phyloP scores from a whole-genome alignment of 345 rosid species.

The thale cress (Arabidopsis thaliana) region DNA sequence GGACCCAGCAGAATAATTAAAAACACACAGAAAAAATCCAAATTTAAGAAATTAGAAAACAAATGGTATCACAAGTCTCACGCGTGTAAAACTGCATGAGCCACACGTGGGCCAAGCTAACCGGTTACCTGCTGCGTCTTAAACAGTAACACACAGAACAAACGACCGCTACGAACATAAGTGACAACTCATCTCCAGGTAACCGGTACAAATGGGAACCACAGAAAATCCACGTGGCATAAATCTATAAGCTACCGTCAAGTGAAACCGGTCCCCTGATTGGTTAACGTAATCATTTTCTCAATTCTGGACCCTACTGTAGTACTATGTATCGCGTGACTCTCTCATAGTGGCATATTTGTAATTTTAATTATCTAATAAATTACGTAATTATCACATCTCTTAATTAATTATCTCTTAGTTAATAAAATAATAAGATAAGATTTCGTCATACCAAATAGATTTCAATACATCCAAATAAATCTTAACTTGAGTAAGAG shows the following conservation, averaged over 20 bases:
- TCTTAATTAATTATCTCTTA: background rate
- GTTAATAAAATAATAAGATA: background rate
- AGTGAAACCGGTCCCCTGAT: slow-evolving; percentile 14
- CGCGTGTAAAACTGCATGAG: slow-evolving; percentile 44
- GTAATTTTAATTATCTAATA: background rate
- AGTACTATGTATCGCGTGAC: slow-evolving; percentile 39
- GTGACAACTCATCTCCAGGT: slow-evolving; percentile 35
- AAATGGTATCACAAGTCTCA: slow-evolving; percentile 47
- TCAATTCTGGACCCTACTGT: slow-evolving; percentile 20
- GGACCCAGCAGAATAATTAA: slow-evolving; percentile 24
- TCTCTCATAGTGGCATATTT: slow-evolving; percentile 28
- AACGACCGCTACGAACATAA: slow-evolving; percentile 25
- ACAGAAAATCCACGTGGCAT: background rate
- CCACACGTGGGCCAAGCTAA: slow-evolving; percentile 49
- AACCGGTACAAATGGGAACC: slow-evolving; percentile 31
- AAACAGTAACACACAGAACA: slow-evolving; percentile 19
- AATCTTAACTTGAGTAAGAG: background rate
- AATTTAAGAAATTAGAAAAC: background rate
- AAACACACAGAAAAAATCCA: background rate
- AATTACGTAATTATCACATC: background rate
- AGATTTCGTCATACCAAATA: background rate
- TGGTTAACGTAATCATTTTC: slow-evolving; percentile 39
- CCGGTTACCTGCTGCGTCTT: slow-evolving; percentile 42
- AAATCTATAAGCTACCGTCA: background rate
- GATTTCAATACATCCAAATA: background rate